Base-by-base conservation (phyloP, 352 stramenopile genomes). In the Phytopythium chamaehyphon region DNA sequence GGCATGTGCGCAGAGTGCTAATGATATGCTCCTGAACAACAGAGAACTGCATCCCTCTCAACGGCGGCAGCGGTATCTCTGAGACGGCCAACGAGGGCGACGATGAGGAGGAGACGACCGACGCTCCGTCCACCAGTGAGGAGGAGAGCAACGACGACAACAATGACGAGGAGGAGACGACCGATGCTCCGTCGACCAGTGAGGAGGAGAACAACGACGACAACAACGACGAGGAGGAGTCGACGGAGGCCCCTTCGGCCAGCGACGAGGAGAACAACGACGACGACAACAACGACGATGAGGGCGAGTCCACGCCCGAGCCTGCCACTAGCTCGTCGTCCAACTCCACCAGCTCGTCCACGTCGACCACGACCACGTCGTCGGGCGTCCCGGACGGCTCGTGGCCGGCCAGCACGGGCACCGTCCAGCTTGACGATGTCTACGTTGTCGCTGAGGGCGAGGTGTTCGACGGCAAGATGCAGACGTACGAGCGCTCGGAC, bases 401-500 rank as follows among this genome's bases (percentile, higher is more conserved):
- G 5, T 73, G 66, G 63, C 59, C 63, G 21, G 40, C 38, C 0
- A 72, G 63, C 52, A 45, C 49, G 12, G 59, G 63, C n/a, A 68
- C 26, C 9, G 46, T 52, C n/a, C 61, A 55, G 44, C 69, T 62
- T 53, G 48, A 50, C 24, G 61, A 64, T 35, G 45, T 64, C 1
- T 70, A 73, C 46, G 60, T 59, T 4, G 70, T 82, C 14, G 49
- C 59, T 7, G 62, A 62, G 6, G 73, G 65, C n/a, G 62, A 66
- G 15, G 59, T 54, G 12, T 85, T 79, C 48, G 76, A 84, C 38
- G 76, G 76, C 18, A 62, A 63, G 15, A 68, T 79, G 54, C 66
- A 84, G 61, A 86, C 68, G 40, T 86, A 78, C 61, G 57, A 71
- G 38, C 68, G 62, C 31, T 73, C 62, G 38, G 52, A 78, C 55